Evolutionary conservation across 1,139 yeast genomes (phyloP), one percentile per base, ranked within the genome.

Genomic region (Candida mesenterica): DNA sequence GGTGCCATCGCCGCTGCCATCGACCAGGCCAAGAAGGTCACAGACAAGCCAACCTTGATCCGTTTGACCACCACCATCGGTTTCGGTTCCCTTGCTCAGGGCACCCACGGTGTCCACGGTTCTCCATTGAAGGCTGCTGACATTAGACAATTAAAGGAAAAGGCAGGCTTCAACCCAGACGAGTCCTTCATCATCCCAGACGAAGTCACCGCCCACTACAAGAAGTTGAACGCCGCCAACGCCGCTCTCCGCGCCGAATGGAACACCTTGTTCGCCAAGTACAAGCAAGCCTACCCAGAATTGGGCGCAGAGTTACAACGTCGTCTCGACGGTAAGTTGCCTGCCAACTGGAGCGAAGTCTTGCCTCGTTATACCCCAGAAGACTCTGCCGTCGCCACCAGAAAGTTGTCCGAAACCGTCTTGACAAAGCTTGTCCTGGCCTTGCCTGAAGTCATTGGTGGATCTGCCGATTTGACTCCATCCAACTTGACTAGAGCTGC

Each of bases 391-490:
- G 73, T 89, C 49, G 98, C 98, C 49, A 82, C 97, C 47, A 87
- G 98, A 80, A 92, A 92, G 75, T 77, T 90, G 57, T 85, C 96
- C 40, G 97, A 92, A 75, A 77, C 75, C 49, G 88, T 85, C 36
- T 72, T 92, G 56, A 71, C 77, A 52, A 69, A 73, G 53, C 68
- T 92, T 52, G 74, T 76, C 55, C 77, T 74, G 30, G 75, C 54
- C 34, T 52, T 94, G 32, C 98, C 98, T 41, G 97, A 90, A 73
- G 72, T 92, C 45, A 70, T 92, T 59, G 97, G 97, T 72, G 98
- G 98, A 58, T 90, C 98, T 50, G 98, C 98, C 42, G 98, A 92
- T 72, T 80, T 92, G 71, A 92, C 98, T 45, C 95, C 96, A 50
- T 92, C 98, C 43, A 94, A 92, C 78, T 79, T 90, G 75, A 94